Percentiles rank a stretch among this genome's conserved stretches.
Evolutionary conservation across 495 filamentous ascomycete genomes (phyloP).

Genomic region (Penicillium odoratum): DNA sequence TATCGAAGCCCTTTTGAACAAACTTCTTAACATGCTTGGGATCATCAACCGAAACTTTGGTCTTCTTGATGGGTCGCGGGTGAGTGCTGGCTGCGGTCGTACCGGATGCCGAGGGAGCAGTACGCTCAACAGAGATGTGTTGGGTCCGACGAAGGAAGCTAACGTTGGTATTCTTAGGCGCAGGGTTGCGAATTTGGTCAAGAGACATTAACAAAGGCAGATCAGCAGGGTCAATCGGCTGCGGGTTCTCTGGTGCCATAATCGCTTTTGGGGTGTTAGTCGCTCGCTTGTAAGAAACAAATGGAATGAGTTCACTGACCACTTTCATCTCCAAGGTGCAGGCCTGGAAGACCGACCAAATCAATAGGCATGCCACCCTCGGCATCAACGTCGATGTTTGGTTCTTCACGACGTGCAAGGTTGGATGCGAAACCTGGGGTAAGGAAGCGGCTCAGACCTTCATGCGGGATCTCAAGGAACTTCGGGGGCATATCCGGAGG

Average conservation of each 20-base stretch:
- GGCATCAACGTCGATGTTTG: slow-evolving; percentile 95
- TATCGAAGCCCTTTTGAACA: slow-evolving; percentile 82
- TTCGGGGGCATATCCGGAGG: slow-evolving; percentile 93
- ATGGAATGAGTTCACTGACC: slow-evolving; percentile 56
- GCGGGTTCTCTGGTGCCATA: slow-evolving; percentile 67
- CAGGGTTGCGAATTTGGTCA: slow-evolving; percentile 77
- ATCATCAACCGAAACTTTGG: slow-evolving; percentile 61
- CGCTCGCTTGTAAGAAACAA: neutral
- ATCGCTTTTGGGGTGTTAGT: slow-evolving; percentile 58
- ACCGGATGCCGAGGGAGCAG: slow-evolving; percentile 38
- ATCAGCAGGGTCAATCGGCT: slow-evolving; percentile 76
- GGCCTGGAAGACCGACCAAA: slow-evolving; percentile 86
- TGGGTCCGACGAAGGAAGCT: slow-evolving; percentile 96
- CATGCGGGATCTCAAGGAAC: slow-evolving; percentile 92
- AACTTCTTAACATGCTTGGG: slow-evolving; percentile 79
- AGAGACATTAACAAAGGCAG: slow-evolving; percentile 76
- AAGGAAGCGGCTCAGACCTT: slow-evolving; percentile 84
- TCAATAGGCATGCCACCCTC: slow-evolving; percentile 98
- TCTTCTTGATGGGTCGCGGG: slow-evolving; percentile 42
- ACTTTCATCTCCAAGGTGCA: slow-evolving; percentile 94
- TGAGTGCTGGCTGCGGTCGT: slow-evolving; percentile 37
- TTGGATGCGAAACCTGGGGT: slow-evolving; percentile 83
- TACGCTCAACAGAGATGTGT: slow-evolving; percentile 78
- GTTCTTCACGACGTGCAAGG: slow-evolving; percentile 83
- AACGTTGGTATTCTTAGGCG: slow-evolving; percentile 64